These are phyloP conservation scores for Oryza longistaminata DNA, from an alignment of 176 grass and related monocot species.

Conservation along the genomic window DNA sequence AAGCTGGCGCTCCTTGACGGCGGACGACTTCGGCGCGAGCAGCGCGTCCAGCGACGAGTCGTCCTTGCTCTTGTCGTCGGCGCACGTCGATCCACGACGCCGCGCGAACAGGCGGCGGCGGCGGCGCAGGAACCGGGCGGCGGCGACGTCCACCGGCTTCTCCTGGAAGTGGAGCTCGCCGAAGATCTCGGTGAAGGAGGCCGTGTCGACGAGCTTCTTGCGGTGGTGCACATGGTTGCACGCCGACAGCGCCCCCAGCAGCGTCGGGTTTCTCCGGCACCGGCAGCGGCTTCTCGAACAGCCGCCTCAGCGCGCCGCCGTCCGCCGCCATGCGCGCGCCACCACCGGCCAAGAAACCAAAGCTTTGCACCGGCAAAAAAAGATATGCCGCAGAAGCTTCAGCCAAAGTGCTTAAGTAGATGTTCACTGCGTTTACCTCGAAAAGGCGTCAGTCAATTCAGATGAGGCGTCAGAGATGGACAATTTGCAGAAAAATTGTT, in stretches of 20 bases:
- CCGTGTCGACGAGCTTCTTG: conserved; percentile 55
- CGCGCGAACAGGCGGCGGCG: neutral
- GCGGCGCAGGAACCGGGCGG: neutral
- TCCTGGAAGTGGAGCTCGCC: conserved; percentile 92
- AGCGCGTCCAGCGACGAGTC: conserved; percentile 54
- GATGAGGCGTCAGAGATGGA: neutral
- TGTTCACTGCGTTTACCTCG: conserved; percentile 18
- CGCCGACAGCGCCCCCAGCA: conserved; percentile 82
- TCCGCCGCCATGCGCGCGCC: conserved; percentile 53
- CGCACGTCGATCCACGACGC: conserved; percentile 32
- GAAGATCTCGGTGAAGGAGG: conserved; percentile 91
- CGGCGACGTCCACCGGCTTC: conserved; percentile 27
- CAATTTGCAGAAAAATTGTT: conserved; percentile 6
- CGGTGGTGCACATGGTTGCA: conserved; percentile 53
- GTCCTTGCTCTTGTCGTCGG: conserved; percentile 51
- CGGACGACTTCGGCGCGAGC: conserved; percentile 28
- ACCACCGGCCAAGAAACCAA: neutral
- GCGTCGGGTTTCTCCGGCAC: conserved; percentile 89
- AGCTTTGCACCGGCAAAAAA: neutral
- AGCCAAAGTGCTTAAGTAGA: neutral
- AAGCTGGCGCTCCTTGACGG: conserved; percentile 55
- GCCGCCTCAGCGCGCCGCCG: conserved; percentile 62
- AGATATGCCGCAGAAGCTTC: neutral
- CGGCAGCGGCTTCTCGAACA: conserved; percentile 91
- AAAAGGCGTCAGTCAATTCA: neutral